phyloP scores from a whole-genome alignment of 495 filamentous ascomycete species.

The Lentithecium fluviatile region DNA sequence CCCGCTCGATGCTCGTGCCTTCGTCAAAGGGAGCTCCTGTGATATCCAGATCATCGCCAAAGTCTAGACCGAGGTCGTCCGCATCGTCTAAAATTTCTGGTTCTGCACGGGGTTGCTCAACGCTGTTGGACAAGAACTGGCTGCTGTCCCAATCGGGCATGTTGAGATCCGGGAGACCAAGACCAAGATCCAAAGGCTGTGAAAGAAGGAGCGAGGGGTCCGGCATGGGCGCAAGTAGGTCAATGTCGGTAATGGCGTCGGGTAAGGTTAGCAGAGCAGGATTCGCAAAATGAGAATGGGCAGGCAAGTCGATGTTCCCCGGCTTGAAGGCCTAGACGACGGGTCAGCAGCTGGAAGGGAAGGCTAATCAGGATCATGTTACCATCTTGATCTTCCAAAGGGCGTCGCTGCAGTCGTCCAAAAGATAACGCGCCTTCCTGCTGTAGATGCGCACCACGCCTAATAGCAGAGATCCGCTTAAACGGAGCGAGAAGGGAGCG shows the following conservation, averaged over 20 bases:
- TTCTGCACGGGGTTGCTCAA: conserved; percentile 30
- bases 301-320: conserved; percentile 55
- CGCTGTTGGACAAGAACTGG: conserved; percentile 38
- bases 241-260: conserved; percentile 84
- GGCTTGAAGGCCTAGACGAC: conserved; percentile 50
- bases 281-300: conserved; percentile 48
- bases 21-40: conserved; percentile 43
- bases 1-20: conserved; percentile 74
- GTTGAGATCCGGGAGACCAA: conserved; percentile 33
- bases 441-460: conserved; percentile 98
- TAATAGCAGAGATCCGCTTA: conserved; percentile 89
- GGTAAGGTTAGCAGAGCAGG: conserved; percentile 58
- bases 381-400: conserved; percentile 98
- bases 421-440: conserved; percentile 89
- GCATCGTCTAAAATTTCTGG: conserved; percentile 55
- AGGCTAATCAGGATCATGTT: conserved; percentile 31
- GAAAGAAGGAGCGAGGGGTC: conserved; percentile 44
- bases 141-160: conserved; percentile 43
- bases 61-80: conserved; percentile 58
- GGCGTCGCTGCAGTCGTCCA: conserved; percentile 97
- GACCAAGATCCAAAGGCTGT: conserved; percentile 24
- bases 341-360: conserved; percentile 14
- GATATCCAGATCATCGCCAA: conserved; percentile 54
- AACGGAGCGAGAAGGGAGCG: conserved; percentile 88
- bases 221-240: conserved; percentile 61